phyloP scores from a whole-genome alignment of 352 stramenopile species.

The Globisporangium spiculum region DNA sequence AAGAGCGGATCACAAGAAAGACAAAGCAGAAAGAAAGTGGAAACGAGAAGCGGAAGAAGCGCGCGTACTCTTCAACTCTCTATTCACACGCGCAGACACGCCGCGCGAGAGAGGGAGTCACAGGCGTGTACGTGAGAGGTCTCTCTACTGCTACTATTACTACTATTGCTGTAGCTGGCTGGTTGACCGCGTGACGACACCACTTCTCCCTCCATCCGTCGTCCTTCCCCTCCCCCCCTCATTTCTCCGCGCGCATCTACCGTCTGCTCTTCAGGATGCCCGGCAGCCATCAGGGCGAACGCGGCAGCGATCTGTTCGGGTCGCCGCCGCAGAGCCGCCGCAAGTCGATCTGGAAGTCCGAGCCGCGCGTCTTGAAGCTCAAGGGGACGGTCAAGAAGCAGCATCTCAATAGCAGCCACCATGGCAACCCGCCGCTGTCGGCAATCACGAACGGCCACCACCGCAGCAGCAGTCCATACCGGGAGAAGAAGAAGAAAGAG shows the following conservation, averaged over 20 bases:
- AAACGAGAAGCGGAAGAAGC: conserved; percentile 4
- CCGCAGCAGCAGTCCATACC: conserved; percentile 12
- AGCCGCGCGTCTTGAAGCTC: conserved; percentile 12
- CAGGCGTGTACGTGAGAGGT: neutral
- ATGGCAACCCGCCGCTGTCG: neutral
- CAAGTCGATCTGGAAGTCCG: conserved; percentile 20
- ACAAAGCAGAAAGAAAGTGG: neutral
- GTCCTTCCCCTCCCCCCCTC: neutral
- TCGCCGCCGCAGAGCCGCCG: conserved; percentile 12
- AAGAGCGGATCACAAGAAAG: neutral
- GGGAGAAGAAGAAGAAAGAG: conserved; percentile 18
- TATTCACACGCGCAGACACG: neutral
- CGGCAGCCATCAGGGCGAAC: conserved; percentile 16
- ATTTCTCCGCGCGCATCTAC: neutral
- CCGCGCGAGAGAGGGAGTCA: neutral
- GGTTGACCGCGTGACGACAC: neutral
- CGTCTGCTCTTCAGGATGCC: conserved; percentile 11
- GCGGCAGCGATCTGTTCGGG: conserved; percentile 4
- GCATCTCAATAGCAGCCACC: neutral
- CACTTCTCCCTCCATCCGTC: neutral
- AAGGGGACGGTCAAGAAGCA: neutral
- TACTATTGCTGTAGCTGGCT: neutral
- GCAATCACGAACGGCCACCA: neutral
- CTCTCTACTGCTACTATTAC: neutral
- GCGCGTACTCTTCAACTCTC: neutral